phyloP scores from a whole-genome alignment of 2,329 filamentous ascomycete genomes.

The Claviceps digitariae region DNA sequence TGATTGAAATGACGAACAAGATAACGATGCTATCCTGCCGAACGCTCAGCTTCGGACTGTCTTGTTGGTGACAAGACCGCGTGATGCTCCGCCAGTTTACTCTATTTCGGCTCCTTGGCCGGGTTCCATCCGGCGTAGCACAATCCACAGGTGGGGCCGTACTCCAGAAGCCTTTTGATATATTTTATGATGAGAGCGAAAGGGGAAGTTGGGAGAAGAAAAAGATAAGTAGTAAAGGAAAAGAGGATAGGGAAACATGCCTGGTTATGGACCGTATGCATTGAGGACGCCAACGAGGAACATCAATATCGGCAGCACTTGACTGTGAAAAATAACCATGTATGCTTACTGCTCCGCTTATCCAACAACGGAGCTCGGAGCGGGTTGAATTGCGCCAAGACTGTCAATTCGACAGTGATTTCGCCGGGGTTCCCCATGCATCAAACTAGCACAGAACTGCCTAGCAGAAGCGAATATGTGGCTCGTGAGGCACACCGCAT shows the following conservation, averaged over 20 bases:
- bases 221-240: not conserved
- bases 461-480: not conserved
- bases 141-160: not conserved
- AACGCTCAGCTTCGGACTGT: not conserved
- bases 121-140: conserved; percentile 4
- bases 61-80: not conserved
- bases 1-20: not conserved
- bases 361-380: not conserved
- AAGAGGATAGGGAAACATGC: not conserved
- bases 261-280: not conserved
- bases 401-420: not conserved
- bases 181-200: not conserved
- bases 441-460: not conserved
- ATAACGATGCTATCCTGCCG: not conserved
- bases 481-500: not conserved
- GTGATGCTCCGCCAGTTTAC: not conserved
- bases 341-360: not conserved
- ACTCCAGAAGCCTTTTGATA: conserved; percentile 1
- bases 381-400: not conserved
- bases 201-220: not conserved
- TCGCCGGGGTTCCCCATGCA: not conserved
- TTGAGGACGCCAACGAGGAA: not conserved
- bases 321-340: not conserved
- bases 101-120: not conserved
- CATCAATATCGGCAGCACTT: not conserved